phyloP scores from a whole-genome alignment of 75 land plant genomes.

The Cupressus sempervirens region DNA sequence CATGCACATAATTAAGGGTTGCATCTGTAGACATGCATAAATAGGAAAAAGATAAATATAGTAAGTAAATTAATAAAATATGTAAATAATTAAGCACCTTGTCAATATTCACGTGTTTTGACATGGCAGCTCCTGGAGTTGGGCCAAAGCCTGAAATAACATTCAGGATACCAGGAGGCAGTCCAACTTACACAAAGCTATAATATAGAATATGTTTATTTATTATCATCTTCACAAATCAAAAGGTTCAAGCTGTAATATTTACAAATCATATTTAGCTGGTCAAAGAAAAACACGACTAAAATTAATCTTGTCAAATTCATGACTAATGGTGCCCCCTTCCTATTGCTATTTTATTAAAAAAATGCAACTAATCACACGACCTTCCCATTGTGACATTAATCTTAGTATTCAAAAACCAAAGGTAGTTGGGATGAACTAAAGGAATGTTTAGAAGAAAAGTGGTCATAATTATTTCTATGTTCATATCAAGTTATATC shows the following conservation, averaged over 20 bases:
- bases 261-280: background rate
- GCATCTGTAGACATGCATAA: background rate
- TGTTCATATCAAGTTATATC: background rate
- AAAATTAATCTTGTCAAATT: background rate
- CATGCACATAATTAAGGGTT: background rate
- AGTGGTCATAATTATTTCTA: background rate
- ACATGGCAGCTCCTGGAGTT: constrained; percentile 52
- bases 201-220: background rate
- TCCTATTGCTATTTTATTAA: background rate
- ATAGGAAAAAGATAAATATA: background rate
- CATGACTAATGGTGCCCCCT: background rate
- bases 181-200: constrained; percentile 29
- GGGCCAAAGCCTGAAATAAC: constrained; percentile 46
- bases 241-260: background rate
- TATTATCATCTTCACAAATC: background rate
- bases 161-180: constrained; percentile 51
- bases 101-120: constrained; percentile 54
- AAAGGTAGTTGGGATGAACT: background rate
- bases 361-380: background rate
- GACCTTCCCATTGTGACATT: background rate
- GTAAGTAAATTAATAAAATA: background rate
- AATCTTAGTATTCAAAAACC: background rate
- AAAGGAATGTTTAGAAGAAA: too few species aligned
- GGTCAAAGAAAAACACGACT: background rate
- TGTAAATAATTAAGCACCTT: constrained; percentile 21